These are phyloP conservation scores for Puccinia hordei DNA, from an alignment of 1,284 basidiomycete genomes.

Conservation along the genomic window DNA sequence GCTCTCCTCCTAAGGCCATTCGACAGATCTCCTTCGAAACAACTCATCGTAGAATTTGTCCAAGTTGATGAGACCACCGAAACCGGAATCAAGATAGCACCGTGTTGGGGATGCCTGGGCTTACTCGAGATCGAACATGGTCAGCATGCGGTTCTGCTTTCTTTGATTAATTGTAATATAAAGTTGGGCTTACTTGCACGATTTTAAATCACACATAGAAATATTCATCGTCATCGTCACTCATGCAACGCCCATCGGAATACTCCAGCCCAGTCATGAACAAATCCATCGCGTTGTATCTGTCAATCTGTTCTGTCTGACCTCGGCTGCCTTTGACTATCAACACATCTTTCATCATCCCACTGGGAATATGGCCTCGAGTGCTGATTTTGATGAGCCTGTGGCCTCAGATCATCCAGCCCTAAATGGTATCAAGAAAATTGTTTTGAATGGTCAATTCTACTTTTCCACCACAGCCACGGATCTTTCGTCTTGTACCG, in stretches of 20 bases:
- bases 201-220: constrained; percentile 63
- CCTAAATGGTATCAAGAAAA: constrained; percentile 76
- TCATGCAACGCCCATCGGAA: constrained; percentile 72
- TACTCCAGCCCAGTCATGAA: constrained; percentile 53
- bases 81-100: constrained; percentile 11
- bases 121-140: constrained; percentile 38
- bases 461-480: constrained; percentile 85
- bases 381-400: constrained; percentile 56
- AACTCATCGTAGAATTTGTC: constrained; percentile 16
- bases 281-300: constrained; percentile 60
- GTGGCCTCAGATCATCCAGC: constrained; percentile 75
- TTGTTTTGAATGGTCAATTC: constrained; percentile 86
- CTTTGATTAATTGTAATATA: neutral
- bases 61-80: neutral
- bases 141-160: neutral
- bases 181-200: neutral
- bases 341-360: constrained; percentile 51
- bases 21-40: neutral
- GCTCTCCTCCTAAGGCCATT: constrained; percentile 31
- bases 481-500: constrained; percentile 79
- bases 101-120: constrained; percentile 44
- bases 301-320: constrained; percentile 63
- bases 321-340: constrained; percentile 61
- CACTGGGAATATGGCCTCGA: constrained; percentile 50
- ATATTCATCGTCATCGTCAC: constrained; percentile 77